These are phyloP conservation scores for Strobilomyces echinocephalus DNA, from an alignment of 768 basidiomycete genomes.

Conservation along the genomic window DNA sequence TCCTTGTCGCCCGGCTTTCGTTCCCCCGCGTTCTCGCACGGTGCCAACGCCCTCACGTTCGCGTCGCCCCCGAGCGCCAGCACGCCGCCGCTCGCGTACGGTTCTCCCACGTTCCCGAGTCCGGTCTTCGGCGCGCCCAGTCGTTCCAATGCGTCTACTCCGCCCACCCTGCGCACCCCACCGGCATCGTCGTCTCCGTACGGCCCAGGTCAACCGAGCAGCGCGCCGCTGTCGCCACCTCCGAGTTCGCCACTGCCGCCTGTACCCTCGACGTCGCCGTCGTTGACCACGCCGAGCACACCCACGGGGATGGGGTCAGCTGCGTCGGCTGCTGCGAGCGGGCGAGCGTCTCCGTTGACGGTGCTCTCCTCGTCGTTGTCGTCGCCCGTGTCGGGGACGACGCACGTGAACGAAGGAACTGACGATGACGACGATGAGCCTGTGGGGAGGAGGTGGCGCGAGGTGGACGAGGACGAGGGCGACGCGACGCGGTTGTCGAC, in stretches of 20 bases:
- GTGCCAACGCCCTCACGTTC: slow-evolving; percentile 5
- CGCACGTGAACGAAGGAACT: neutral
- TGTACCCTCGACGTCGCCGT: slow-evolving; percentile 5
- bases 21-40: slow-evolving; percentile 13
- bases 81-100: slow-evolving; percentile 2
- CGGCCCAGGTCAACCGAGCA: neutral
- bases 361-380: slow-evolving; percentile 11
- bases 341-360: slow-evolving; percentile 15
- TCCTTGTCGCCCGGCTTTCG: slow-evolving; percentile 22
- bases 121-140: neutral
- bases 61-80: slow-evolving; percentile 9
- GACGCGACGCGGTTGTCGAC: slow-evolving; percentile 23
- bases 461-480: slow-evolving; percentile 15
- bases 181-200: slow-evolving; percentile 1
- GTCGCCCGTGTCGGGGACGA: slow-evolving; percentile 1
- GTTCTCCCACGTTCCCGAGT: neutral
- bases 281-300: neutral
- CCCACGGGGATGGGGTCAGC: neutral
- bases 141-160: neutral
- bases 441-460: neutral
- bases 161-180: slow-evolving; percentile 10
- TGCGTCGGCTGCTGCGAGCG: slow-evolving; percentile 14
- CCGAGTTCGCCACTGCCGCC: slow-evolving; percentile 22
- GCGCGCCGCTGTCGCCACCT: slow-evolving; percentile 20
- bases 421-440: neutral